Evolutionary conservation across 257 asterid species (phyloP).

Genomic region (Fraxinus americana): DNA sequence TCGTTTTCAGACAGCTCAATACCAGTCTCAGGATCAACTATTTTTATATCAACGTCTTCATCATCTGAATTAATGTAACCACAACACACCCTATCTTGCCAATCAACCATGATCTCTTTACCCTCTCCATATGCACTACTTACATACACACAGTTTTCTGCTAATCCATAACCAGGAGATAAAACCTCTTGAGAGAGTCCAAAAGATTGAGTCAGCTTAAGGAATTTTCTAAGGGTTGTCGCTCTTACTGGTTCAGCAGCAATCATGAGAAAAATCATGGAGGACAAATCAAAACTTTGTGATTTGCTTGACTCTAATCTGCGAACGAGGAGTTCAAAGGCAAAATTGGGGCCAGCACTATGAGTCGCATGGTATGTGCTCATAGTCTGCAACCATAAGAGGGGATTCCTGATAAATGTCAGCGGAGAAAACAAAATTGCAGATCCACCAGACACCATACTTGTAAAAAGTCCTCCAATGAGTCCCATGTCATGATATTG

Average conservation of each 20-base stretch:
- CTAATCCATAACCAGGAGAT: constrained; percentile 81
- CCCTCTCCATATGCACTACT: constrained; percentile 70
- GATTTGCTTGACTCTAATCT: constrained; percentile 45
- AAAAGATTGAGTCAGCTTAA: constrained; percentile 51
- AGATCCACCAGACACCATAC: constrained; percentile 66
- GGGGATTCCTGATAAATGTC: constrained; percentile 60
- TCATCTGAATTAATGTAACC: constrained; percentile 41
- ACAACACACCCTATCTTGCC: constrained; percentile 69
- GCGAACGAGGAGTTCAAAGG: constrained; percentile 61
- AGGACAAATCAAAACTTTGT: constrained; percentile 46
- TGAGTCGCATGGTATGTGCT: constrained; percentile 64
- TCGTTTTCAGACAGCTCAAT: constrained; percentile 45
- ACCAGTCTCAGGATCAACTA: constrained; percentile 53
- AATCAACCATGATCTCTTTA: constrained; percentile 50
- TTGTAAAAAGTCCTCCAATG: constrained; percentile 66
- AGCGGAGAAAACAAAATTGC: constrained; percentile 65
- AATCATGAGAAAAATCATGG: constrained; percentile 67
- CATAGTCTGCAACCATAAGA: constrained; percentile 57
- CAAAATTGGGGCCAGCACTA: constrained; percentile 70
- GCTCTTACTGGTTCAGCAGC: constrained; percentile 72
- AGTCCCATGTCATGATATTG: constrained; percentile 83
- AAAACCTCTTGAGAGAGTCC: constrained; percentile 57
- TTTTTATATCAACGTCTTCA: constrained; percentile 48
- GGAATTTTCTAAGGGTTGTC: constrained; percentile 48
- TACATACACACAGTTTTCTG: constrained; percentile 73